Evolutionary conservation across 495 filamentous ascomycete genomes (phyloP), one percentile per base, ranked within the genome.

Genomic region (Neurospora discreta): DNA sequence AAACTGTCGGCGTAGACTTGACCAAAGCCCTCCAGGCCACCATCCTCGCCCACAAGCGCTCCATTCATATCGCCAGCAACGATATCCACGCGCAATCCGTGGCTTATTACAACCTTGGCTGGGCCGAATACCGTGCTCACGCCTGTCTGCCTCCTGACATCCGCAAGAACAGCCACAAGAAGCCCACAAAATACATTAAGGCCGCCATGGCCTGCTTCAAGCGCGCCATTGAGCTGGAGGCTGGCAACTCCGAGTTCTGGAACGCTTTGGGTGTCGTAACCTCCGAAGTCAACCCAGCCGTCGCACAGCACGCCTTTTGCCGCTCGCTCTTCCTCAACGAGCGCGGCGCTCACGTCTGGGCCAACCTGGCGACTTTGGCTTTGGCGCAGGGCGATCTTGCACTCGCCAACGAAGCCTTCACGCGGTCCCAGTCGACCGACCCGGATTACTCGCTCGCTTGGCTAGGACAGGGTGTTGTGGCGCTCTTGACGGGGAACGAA

Each of bases 221-320:
- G 81, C 87, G 93, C 69, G 92, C 96, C 5, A 98, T 99, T 77
- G 96, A 98, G 80, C 82, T 98, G 3, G 95, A 99, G 79, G 91
- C 96, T 8, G 92, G 94, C 39, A 99, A 98, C 77, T 84, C 94
- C 0, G 95, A 99, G 76, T 99, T 98, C 80, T 99, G 95, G 95
- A 98, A 97, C 79, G 89, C 95, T 3, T 87, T 99, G 26, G 95
- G 95, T 26, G 93, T 98, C 8, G 92, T 91, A 18, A 98, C 95
- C 3, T 92, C 90, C 58, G 86, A 84, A 43, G 83, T 97, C 76
- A 97, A 93, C 77, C 91, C 93, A 0, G 90, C 91, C 71, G 92
- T 98, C 3, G 89, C 96, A 0, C 95, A 99, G 80, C 95, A 99
- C 81, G 87, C 95, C 0, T 92, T 99, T 74, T 91, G 98, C n/a